Percentiles rank a stretch among this genome's conserved stretches.
phyloP scores from a whole-genome alignment of 2,329 filamentous ascomycete genomes.

The Fusarium oligoseptatum region DNA sequence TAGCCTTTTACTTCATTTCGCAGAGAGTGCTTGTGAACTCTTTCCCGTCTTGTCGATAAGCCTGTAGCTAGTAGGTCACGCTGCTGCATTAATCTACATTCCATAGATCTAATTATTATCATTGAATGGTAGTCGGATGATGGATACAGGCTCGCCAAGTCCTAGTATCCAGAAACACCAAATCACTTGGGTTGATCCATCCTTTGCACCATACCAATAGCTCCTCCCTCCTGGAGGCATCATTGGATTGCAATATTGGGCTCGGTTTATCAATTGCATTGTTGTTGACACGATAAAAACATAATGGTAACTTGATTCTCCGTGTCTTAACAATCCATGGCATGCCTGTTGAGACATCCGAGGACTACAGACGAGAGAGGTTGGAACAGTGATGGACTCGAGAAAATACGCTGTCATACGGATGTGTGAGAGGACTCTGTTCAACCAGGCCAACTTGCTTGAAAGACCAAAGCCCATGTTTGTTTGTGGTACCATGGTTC shows the following conservation, averaged over 20 bases:
- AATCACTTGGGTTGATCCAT: neutral
- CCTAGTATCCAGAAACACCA: neutral
- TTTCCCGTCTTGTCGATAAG: too few relatives aligned
- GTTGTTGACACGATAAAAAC: neutral
- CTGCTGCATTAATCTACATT: too few relatives aligned
- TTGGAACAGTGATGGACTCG: neutral
- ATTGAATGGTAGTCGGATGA: neutral
- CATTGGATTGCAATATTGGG: neutral
- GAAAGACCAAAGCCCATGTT: neutral
- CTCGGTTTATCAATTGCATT: too few relatives aligned
- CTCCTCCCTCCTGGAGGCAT: neutral
- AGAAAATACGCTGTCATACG: neutral
- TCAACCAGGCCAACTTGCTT: neutral
- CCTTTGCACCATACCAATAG: neutral
- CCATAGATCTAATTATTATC: neutral
- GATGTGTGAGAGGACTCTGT: neutral
- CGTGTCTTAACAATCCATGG: neutral
- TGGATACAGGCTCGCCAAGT: neutral
- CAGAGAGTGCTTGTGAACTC: too few relatives aligned
- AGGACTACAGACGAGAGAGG: neutral
- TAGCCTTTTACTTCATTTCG: too few relatives aligned
- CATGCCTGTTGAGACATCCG: neutral
- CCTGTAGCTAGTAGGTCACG: too few relatives aligned
- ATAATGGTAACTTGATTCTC: neutral
- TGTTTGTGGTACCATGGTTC: neutral